phyloP scores from a whole-genome alignment of 1,139 yeast species.

The Candida albicans region DNA sequence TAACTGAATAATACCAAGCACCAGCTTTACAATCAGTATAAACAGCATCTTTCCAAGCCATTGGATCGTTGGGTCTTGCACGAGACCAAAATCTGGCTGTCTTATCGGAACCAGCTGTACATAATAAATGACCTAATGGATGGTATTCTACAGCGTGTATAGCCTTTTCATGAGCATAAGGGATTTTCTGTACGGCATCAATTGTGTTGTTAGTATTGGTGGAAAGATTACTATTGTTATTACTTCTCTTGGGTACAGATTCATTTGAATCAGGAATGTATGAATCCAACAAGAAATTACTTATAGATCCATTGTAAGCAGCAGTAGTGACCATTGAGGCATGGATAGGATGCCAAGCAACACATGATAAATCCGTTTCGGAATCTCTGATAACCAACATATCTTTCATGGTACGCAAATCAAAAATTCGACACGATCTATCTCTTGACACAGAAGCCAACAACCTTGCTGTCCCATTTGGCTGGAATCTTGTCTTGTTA shows the following conservation, averaged over 20 bases:
- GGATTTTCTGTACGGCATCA: conserved; percentile 65
- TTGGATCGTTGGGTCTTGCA: conserved; percentile 86
- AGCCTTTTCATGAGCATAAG: conserved; percentile 93
- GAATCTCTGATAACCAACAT: conserved; percentile 71
- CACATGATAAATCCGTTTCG: conserved; percentile 81
- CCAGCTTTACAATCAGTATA: conserved; percentile 66
- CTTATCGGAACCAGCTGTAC: conserved; percentile 92
- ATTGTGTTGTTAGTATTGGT: conserved; percentile 16
- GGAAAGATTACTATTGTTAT: conserved; percentile 16
- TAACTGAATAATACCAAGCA: conserved; percentile 72
- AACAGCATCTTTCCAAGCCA: conserved; percentile 78
- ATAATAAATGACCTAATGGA: conserved; percentile 87
- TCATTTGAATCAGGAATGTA: conserved; percentile 34
- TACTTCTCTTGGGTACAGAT: conserved; percentile 15
- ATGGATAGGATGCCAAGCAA: conserved; percentile 93
- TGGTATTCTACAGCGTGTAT: conserved; percentile 88
- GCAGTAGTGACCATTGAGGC: conserved; percentile 80
- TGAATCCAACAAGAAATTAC: conserved; percentile 70
- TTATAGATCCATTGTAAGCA: conserved; percentile 83
- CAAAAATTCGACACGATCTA: conserved; percentile 83
- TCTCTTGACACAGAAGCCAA: conserved; percentile 89
- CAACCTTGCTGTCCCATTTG: conserved; percentile 63
- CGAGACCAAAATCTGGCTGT: conserved; percentile 96
- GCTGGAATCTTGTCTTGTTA: conserved; percentile 78
- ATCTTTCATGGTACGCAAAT: conserved; percentile 81